Evolutionary conservation across 331 rosid genomes (phyloP), one percentile per base, ranked within the genome.

Genomic region (Dryas integrifolia): DNA sequence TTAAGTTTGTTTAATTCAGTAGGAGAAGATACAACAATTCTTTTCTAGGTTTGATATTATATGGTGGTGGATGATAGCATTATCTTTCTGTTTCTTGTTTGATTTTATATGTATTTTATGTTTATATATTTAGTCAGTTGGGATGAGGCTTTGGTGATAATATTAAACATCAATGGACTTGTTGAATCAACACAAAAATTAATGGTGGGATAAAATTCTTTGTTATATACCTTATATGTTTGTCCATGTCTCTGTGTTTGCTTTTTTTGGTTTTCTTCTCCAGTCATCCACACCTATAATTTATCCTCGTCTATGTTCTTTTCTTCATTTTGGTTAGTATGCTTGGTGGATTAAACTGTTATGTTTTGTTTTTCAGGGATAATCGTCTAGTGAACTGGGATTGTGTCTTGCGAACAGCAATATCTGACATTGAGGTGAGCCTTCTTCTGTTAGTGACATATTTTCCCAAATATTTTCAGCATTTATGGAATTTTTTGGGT

Each of bases 321-420:
- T 58, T 44, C 62, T 51, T 43, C 58, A 18, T 6, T 67, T 44
- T 41, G 47, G 39, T 58, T 65, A 51, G 63, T 12, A 45, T 12
- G 10, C 16, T 72, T 14, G 18, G 14, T 15, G 4, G n/a, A 9
- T 67, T 30, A 6, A 30, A 30, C 35, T 68, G 3, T 44, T 44
- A 24, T 21, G 59, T 77, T 53, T 69, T 68, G 51, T 73, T 70
- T 80, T 65, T n/a, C 85, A 95, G 98, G 87, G 99, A 90, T 83
- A 68, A 84, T 60, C 99, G 99, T 53, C 82, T 92, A 49, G 98
- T 95, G 52, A 95, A 95, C 72, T 95, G 98, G 98, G 98, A 92
- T 82, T 89, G 93, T 82, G 87, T 88, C 46, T 81, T 95, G 78
- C 88, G 92, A 58, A 95, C 99, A 7, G 99, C 99, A 63, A 83